Percentiles rank a stretch among this genome's conserved stretches.
Conservation (phyloP, 192 early-diverging fungal genomes). For the Rhizophlyctis rosea region DNA sequence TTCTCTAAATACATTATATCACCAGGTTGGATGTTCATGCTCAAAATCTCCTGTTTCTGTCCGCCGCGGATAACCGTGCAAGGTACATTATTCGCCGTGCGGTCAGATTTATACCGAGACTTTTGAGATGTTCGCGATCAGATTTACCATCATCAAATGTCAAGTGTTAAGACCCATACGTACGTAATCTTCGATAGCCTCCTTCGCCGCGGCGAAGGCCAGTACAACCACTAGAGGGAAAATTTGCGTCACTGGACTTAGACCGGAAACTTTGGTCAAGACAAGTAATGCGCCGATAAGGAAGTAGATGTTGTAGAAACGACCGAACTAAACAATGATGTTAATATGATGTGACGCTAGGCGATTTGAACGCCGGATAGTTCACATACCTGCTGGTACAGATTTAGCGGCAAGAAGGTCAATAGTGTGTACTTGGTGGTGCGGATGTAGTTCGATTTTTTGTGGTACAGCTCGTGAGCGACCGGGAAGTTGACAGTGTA, state of each 20-base stretch:
- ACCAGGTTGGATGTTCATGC: slow-evolving; percentile 39
- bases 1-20: slow-evolving; percentile 51
- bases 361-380: slow-evolving; percentile 47
- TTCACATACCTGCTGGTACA: slow-evolving; percentile 89
- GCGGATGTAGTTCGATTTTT: slow-evolving; percentile 68
- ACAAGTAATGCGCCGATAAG: slow-evolving; percentile 50
- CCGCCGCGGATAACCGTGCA: slow-evolving; percentile 33
- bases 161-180: neutral
- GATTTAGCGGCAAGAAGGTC: slow-evolving; percentile 87
- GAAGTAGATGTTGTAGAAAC: slow-evolving; percentile 65
- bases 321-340: slow-evolving; percentile 51
- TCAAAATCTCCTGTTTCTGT: slow-evolving; percentile 17
- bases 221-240: slow-evolving; percentile 50
- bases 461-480: slow-evolving; percentile 5
- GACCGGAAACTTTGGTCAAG: slow-evolving; percentile 27
- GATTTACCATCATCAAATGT: neutral
- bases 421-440: slow-evolving; percentile 93
- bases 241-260: slow-evolving; percentile 42
- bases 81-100: slow-evolving; percentile 33
- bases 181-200: slow-evolving; percentile 56
- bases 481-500: slow-evolving; percentile 18
- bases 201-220: slow-evolving; percentile 47
- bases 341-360: slow-evolving; percentile 33
- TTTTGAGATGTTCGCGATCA: neutral
- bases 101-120: slow-evolving; percentile 37